Base-by-base conservation (phyloP, 192 early-diverging fungal species). In the Rhizoclosmatium globosum region DNA sequence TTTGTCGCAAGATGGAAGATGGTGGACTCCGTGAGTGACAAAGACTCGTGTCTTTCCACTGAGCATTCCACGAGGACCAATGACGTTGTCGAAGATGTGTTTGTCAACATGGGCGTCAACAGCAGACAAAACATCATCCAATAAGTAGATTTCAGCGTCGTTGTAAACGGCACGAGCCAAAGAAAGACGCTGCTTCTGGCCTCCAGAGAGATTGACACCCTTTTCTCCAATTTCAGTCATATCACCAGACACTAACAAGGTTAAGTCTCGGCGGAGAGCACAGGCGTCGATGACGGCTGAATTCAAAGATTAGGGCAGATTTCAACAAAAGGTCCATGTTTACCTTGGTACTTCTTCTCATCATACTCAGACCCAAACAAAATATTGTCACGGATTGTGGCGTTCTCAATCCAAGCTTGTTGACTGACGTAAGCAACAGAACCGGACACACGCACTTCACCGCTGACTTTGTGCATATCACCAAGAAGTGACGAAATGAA, bases 311-410 rank as follows among this genome's bases (percentile, higher is more conserved):
- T 56, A 21, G 59, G 82, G 75, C 94, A 93, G 3, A 93, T 91
- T 31, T 94, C 95, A 61, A 85, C 86, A 56, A 56, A 7, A 19
- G 9, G 53, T 56, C 9, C 7, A 56, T 56, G 19, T 19, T 9
- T 92, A 50, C 93, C 86, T 47, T 90, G 80, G 77, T 95, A 98
- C 21, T 90, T 88, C 66, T 79, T 73, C 39, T 79, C 84, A 47
- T 96, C 91, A 77, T 86, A 95, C 2, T 85, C 82, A 61, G 88
- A 83, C 6, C 96, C 96, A 88, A 98, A 95, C 44, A 93, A 70
- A 75, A 98, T 93, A 79, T 97, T 97, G 64, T 96, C 94, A 65
- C 94, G 90, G 62, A 97, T 67, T n/a, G 94, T 94, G 71, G 91
- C 76, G 46, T 80, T 93, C 82, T 92, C 90, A 42, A 96, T 92